These are phyloP conservation scores for Colletotrichum sp. DNA, from an alignment of 2,329 filamentous ascomycete species.

Conservation along the genomic window DNA sequence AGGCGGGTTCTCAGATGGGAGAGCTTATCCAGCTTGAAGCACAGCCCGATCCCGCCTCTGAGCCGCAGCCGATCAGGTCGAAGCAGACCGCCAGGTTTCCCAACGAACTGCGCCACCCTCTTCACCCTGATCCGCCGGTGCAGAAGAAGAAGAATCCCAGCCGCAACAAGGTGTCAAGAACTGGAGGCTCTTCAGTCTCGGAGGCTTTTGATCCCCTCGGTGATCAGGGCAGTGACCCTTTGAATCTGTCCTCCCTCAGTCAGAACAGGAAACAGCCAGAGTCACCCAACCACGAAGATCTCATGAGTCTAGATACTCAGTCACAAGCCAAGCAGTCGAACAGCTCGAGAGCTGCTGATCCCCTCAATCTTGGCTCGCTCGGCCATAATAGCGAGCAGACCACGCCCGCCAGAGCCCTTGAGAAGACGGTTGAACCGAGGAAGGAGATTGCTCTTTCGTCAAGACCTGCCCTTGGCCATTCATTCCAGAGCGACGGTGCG, in stretches of 20 bases:
- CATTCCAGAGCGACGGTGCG: slow-evolving; percentile 10
- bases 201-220: slow-evolving; percentile 4
- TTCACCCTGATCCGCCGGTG: slow-evolving; percentile 12
- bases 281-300: slow-evolving; percentile 1
- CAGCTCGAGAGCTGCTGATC: not conserved
- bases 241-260: not conserved
- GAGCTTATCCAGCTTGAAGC: slow-evolving; percentile 50
- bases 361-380: not conserved
- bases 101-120: slow-evolving; percentile 13
- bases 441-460: not conserved
- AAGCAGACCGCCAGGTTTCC: slow-evolving; percentile 11
- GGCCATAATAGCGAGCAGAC: not conserved
- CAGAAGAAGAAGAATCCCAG: slow-evolving; percentile 1
- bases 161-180: slow-evolving; percentile 2
- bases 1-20: slow-evolving; percentile 31
- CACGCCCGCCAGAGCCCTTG: not conserved
- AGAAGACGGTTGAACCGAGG: not conserved
- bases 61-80: slow-evolving; percentile 22
- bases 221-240: not conserved
- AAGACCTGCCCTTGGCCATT: not conserved
- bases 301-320: not conserved
- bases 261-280: not conserved
- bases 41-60: slow-evolving; percentile 6
- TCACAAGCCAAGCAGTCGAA: not conserved
- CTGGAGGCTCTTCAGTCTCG: not conserved